A percentile compares a stretch with the other conserved stretches of the same genome.
Conservation (phyloP, 768 basidiomycete species). For the Termitomyces heimii region DNA sequence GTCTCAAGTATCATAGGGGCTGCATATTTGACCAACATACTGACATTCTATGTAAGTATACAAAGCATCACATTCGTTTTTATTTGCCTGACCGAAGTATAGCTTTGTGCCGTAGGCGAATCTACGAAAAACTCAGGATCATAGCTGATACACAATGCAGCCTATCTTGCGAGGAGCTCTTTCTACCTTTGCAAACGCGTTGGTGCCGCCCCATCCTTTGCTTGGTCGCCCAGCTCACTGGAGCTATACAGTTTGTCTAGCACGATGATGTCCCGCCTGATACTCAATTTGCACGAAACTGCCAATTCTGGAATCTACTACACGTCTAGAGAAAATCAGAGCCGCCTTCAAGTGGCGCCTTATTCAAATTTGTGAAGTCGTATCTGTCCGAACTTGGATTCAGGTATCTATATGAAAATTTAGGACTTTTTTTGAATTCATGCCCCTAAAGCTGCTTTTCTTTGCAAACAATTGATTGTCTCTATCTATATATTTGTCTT, state of each 20-base stretch:
- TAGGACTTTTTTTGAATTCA: not conserved
- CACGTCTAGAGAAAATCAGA: not conserved
- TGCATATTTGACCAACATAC: not conserved
- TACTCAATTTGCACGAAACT: conserved; percentile 8
- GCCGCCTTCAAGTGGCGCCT: not conserved
- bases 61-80: not conserved
- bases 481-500: not conserved
- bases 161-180: not conserved
- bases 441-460: not conserved
- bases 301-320: not conserved
- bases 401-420: not conserved
- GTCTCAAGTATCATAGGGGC: not conserved
- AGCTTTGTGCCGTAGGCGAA: not conserved
- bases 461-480: not conserved
- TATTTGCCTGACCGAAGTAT: not conserved
- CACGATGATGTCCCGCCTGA: conserved; percentile 11
- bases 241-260: not conserved
- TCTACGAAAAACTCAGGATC: not conserved
- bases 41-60: not conserved
- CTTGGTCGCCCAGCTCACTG: not conserved
- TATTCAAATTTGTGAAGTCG: not conserved
- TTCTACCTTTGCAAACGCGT: not conserved
- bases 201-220: not conserved
- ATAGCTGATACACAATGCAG: not conserved
- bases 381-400: not conserved